Evolutionary conservation across 345 rosid genomes (phyloP).

Genomic region (Reutealis trisperma): DNA sequence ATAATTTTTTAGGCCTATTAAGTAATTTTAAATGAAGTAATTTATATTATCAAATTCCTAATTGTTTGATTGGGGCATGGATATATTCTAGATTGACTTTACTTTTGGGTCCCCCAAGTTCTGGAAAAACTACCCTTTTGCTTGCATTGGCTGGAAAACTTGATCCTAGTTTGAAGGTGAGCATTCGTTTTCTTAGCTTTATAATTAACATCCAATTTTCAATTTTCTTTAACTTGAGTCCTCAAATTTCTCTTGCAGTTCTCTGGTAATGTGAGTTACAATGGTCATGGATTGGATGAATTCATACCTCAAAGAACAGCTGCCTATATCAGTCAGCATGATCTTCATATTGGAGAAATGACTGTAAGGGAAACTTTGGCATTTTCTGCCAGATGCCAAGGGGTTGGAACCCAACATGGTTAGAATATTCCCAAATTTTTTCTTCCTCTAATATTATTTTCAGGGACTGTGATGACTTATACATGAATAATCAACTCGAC

Average conservation of each 20-base stretch:
- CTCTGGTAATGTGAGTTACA: conserved; percentile 59
- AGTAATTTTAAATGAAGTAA: neutral
- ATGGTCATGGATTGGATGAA: conserved; percentile 58
- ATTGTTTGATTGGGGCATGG: neutral
- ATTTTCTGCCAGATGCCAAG: conserved; percentile 71
- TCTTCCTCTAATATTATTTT: neutral
- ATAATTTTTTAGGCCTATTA: neutral
- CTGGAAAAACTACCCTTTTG: conserved; percentile 77
- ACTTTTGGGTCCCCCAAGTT: conserved; percentile 82
- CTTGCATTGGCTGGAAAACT: conserved; percentile 84
- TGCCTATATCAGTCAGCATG: conserved; percentile 71
- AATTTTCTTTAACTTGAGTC: neutral
- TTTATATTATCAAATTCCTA: neutral
- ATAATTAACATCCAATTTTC: neutral
- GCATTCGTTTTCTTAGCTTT: neutral
- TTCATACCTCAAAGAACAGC: conserved; percentile 68
- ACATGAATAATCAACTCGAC: no score
- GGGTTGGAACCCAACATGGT: conserved; percentile 63
- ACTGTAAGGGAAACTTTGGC: conserved; percentile 77
- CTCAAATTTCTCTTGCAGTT: conserved; percentile 33
- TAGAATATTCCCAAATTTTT: neutral
- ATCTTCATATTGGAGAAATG: conserved; percentile 57
- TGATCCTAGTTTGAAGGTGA: conserved; percentile 54
- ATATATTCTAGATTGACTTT: conserved; percentile 52
- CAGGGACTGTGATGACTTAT: no score